Percentiles rank a stretch among this genome's conserved stretches.
Evolutionary conservation across 306 rosid species (phyloP).

Genomic region (Alnus rubra): DNA sequence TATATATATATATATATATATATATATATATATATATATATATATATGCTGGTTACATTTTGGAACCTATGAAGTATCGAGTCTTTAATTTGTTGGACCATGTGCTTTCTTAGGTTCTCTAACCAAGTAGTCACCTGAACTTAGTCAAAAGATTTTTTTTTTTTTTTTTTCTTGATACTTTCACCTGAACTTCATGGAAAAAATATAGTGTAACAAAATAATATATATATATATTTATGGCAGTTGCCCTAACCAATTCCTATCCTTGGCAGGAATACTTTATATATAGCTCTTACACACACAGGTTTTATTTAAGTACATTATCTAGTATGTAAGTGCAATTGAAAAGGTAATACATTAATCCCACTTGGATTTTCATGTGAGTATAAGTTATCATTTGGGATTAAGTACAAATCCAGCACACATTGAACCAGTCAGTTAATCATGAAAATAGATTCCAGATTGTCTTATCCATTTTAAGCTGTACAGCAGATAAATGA

Average conservation of each 20-base stretch:
- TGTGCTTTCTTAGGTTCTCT: conserved; percentile 18
- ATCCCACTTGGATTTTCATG: conserved; percentile 1
- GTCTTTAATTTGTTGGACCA: conserved; percentile 9
- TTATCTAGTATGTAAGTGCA: not conserved
- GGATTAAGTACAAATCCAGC: not conserved
- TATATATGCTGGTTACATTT: not conserved
- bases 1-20: too few relatives aligned
- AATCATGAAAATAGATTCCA: not conserved
- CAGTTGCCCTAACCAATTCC: too few relatives aligned
- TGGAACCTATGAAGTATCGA: not conserved
- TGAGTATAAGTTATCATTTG: not conserved
- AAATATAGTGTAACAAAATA: not conserved
- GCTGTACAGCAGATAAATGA: too few relatives aligned
- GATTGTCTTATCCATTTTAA: not conserved
- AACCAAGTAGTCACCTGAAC: not conserved
- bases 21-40: too few relatives aligned
- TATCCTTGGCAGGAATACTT: not conserved
- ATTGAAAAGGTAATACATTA: not conserved
- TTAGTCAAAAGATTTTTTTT: not conserved
- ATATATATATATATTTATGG: not conserved
- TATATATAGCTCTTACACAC: not conserved
- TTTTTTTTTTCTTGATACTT: not conserved
- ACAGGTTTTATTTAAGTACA: not conserved
- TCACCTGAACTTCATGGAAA: conserved; percentile 9
- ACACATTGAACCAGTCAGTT: not conserved